Evolutionary conservation across 2,329 filamentous ascomycete genomes (phyloP).

Genomic region (Blastomyces emzantsi): DNA sequence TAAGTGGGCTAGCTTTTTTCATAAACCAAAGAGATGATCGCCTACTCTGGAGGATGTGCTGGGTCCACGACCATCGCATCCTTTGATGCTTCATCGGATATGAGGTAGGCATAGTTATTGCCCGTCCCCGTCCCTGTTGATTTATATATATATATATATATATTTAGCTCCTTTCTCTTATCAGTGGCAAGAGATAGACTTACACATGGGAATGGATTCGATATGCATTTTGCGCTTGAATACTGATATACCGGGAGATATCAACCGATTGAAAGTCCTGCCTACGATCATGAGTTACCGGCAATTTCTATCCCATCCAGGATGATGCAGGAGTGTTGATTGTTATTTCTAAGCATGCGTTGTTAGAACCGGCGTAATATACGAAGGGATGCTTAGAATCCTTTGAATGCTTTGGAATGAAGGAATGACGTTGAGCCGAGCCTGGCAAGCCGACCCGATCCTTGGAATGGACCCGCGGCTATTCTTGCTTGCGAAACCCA

Average conservation of each 20-base stretch:
- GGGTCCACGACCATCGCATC: slow-evolving; percentile 45
- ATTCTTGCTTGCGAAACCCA: neutral
- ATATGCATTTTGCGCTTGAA: slow-evolving; percentile 39
- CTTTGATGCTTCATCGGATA: slow-evolving; percentile 42
- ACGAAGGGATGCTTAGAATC: neutral
- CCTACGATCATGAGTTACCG: slow-evolving; percentile 12
- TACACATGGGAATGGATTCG: slow-evolving; percentile 47
- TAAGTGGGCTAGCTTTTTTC: neutral
- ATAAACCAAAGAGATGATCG: slow-evolving; percentile 8
- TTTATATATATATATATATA: neutral
- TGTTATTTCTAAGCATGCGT: neutral
- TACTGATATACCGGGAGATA: slow-evolving; percentile 11
- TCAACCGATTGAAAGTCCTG: slow-evolving; percentile 7
- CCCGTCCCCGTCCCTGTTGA: slow-evolving; percentile 21
- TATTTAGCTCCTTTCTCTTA: slow-evolving; percentile 4
- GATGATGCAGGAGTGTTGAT: neutral
- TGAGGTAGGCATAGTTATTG: slow-evolving; percentile 47
- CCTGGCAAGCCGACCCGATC: neutral
- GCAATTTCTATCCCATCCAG: neutral
- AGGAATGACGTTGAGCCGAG: neutral
- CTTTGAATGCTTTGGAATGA: neutral
- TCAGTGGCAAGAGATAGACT: slow-evolving; percentile 17
- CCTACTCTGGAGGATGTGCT: slow-evolving; percentile 43
- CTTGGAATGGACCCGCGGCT: neutral
- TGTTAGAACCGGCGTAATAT: neutral